Evolutionary conservation across 257 asterid genomes (phyloP).

Genomic region (Solanum sejunctum): DNA sequence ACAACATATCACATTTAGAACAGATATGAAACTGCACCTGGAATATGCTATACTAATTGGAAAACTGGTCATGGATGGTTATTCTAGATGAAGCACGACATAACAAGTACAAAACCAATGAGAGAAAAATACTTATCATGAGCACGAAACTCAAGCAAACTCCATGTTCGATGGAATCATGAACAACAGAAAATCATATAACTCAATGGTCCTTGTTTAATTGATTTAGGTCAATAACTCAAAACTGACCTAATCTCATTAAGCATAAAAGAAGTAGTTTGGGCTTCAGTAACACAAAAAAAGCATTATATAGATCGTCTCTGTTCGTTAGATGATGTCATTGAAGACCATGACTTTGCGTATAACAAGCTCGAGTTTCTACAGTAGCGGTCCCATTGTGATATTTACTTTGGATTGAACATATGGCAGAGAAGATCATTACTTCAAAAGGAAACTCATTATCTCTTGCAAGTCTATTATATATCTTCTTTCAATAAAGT

Average conservation of each 20-base stretch:
- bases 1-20: background rate
- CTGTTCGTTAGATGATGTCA: background rate
- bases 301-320: background rate
- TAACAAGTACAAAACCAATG: background rate
- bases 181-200: background rate
- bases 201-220: background rate
- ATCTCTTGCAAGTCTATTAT: background rate
- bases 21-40: background rate
- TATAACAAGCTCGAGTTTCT: background rate
- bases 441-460: background rate
- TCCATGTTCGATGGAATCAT: background rate
- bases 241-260: background rate
- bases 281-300: background rate
- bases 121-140: background rate
- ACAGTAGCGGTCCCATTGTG: background rate
- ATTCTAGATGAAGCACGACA: background rate
- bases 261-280: background rate
- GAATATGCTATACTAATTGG: background rate
- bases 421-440: background rate
- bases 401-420: background rate
- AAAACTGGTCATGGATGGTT: background rate
- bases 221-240: background rate
- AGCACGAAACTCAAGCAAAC: background rate
- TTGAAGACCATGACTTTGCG: background rate
- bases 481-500: background rate